phyloP scores from a whole-genome alignment of 768 basidiomycete genomes.

The Terana coerulea region DNA sequence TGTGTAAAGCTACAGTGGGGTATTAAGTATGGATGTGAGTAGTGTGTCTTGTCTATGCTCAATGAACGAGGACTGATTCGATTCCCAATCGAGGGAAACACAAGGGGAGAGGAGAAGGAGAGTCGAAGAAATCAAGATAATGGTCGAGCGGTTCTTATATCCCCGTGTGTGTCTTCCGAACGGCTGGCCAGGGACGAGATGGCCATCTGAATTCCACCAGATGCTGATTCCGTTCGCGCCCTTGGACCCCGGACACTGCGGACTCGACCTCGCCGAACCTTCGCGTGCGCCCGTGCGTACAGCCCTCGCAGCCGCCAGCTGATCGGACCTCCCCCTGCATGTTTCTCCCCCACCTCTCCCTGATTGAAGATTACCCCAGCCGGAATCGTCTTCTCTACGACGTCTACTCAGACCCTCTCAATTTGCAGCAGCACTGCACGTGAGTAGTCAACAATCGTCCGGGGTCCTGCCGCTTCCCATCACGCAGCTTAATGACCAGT shows the following conservation, averaged over 20 bases:
- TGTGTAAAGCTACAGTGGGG: slow-evolving; percentile 21
- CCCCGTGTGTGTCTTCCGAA: not conserved
- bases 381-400: no score
- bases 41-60: slow-evolving; percentile 1
- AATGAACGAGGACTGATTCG: slow-evolving; percentile 2
- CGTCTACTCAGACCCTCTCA: no score
- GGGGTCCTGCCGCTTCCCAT: slow-evolving; percentile 8
- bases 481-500: slow-evolving; percentile 2
- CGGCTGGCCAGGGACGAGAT: slow-evolving; percentile 6
- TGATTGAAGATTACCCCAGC: no score
- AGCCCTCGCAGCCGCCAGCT: not conserved
- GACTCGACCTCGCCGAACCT: not conserved
- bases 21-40: slow-evolving; percentile 15
- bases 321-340: not conserved
- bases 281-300: not conserved
- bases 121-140: slow-evolving; percentile 7
- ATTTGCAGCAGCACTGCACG: no score
- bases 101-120: slow-evolving; percentile 8
- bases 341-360: no score
- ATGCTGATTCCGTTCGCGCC: slow-evolving; percentile 5
- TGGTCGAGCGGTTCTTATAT: slow-evolving; percentile 11
- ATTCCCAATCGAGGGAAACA: slow-evolving; percentile 16
- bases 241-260: not conserved
- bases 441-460: no score
- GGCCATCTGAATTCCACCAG: slow-evolving; percentile 14